Evolutionary conservation across 495 filamentous ascomycete genomes (phyloP).

Genomic region (Penicillium manginii): DNA sequence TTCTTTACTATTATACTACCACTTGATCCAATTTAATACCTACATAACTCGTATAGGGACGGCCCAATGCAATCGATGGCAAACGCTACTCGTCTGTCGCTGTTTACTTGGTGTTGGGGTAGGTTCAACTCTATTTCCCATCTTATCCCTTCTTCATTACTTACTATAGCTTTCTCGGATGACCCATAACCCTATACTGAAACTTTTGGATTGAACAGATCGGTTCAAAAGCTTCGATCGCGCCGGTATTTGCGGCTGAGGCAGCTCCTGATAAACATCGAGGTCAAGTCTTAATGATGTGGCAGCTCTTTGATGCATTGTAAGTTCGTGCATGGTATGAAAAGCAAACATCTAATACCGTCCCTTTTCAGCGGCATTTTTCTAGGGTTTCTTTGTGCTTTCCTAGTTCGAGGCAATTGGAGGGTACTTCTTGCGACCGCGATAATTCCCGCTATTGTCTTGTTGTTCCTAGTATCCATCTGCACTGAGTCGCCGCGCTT

Average conservation of each 20-base stretch:
- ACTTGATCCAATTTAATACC: too few relatives aligned
- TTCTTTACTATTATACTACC: too few relatives aligned
- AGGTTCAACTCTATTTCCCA: not conserved
- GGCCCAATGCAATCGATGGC: not conserved
- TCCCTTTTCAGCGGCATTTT: slow-evolving; percentile 52
- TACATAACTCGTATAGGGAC: too few relatives aligned
- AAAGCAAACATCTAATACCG: not conserved
- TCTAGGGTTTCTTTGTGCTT: slow-evolving; percentile 63
- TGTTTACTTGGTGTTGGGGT: slow-evolving; percentile 66
- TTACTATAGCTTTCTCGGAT: too few relatives aligned
- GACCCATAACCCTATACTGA: too few relatives aligned
- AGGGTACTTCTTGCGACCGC: slow-evolving; percentile 70
- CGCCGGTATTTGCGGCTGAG: slow-evolving; percentile 73
- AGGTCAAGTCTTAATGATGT: slow-evolving; percentile 72
- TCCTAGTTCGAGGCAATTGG: slow-evolving; percentile 59
- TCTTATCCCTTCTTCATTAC: not conserved
- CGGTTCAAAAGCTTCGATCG: slow-evolving; percentile 53
- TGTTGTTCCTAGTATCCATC: slow-evolving; percentile 8
- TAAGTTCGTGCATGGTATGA: slow-evolving; percentile 13
- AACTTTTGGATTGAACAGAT: slow-evolving; percentile 38
- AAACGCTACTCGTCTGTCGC: slow-evolving; percentile 30
- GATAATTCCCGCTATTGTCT: slow-evolving; percentile 67
- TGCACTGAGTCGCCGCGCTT: slow-evolving; percentile 8
- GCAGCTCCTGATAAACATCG: slow-evolving; percentile 67
- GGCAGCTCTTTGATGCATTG: slow-evolving; percentile 77